These are phyloP conservation scores for Pseudonitzschia multiseries DNA, from an alignment of 108 stramenopile species.

Conservation along the genomic window DNA sequence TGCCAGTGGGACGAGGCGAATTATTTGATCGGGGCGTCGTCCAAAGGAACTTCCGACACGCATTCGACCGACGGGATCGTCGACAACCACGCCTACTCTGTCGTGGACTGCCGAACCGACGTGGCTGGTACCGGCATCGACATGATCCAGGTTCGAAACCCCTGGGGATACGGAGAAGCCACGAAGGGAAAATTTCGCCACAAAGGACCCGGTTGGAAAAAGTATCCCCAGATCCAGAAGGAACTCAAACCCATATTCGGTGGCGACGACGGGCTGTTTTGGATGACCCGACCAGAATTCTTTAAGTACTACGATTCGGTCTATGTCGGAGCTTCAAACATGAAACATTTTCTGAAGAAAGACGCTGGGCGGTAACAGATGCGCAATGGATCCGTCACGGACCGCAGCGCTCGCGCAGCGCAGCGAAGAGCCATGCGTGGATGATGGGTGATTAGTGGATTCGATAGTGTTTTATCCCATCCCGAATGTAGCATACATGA, in stretches of 20 bases:
- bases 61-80: slow-evolving; percentile 23
- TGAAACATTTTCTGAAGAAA: slow-evolving; percentile 21
- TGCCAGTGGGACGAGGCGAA: slow-evolving; percentile 19
- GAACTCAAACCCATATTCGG: slow-evolving; percentile 18
- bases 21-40: slow-evolving; percentile 22
- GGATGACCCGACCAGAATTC: slow-evolving; percentile 32
- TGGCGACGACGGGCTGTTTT: slow-evolving; percentile 26
- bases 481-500: no score
- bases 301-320: slow-evolving; percentile 23
- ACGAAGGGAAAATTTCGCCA: slow-evolving; percentile 18
- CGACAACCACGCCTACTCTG: slow-evolving; percentile 26
- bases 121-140: slow-evolving; percentile 23
- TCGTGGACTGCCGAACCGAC: slow-evolving; percentile 17
- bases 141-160: slow-evolving; percentile 29
- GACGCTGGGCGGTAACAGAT: neutral
- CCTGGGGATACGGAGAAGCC: slow-evolving; percentile 35
- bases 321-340: slow-evolving; percentile 18
- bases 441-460: neutral
- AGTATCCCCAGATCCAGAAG: slow-evolving; percentile 22
- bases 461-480: neutral
- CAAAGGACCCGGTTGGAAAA: slow-evolving; percentile 10
- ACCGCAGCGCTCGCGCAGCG: neutral
- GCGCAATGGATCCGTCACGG: neutral
- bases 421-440: neutral
- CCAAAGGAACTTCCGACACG: slow-evolving; percentile 18